These are phyloP conservation scores for Penicillium sp. DNA, from an alignment of 2,329 filamentous ascomycete species.

Conservation along the genomic window DNA sequence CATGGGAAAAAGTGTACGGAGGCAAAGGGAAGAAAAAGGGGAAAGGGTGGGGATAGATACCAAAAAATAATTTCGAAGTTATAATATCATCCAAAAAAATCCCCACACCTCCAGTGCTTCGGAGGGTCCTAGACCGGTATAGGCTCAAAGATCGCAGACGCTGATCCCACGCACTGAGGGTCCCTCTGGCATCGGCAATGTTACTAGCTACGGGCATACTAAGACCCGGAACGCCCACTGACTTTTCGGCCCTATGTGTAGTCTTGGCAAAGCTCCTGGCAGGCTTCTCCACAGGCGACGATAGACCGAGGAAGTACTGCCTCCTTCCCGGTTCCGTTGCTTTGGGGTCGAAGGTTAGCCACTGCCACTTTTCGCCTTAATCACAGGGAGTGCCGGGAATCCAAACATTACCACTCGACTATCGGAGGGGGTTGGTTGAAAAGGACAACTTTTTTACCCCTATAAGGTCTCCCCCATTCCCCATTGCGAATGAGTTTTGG, in stretches of 20 bases:
- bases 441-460: background rate
- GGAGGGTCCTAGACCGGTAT: constrained; percentile 10
- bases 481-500: too few relatives aligned
- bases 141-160: constrained; percentile 12
- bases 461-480: background rate
- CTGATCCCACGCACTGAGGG: constrained; percentile 6
- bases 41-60: background rate
- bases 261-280: constrained; percentile 9
- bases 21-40: background rate
- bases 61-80: too few relatives aligned
- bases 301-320: background rate
- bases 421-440: constrained; percentile 8
- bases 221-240: too few relatives aligned
- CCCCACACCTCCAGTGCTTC: constrained; percentile 7
- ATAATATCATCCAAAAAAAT: background rate
- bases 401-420: constrained; percentile 10
- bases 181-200: constrained; percentile 7
- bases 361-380: background rate
- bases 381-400: constrained; percentile 8
- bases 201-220: constrained; percentile 8
- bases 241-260: constrained; percentile 9
- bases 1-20: background rate
- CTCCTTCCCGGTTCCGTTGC: background rate
- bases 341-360: background rate
- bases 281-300: constrained; percentile 7